Conservation (phyloP, 2,329 filamentous ascomycete species). For the Penicillium polonicum region DNA sequence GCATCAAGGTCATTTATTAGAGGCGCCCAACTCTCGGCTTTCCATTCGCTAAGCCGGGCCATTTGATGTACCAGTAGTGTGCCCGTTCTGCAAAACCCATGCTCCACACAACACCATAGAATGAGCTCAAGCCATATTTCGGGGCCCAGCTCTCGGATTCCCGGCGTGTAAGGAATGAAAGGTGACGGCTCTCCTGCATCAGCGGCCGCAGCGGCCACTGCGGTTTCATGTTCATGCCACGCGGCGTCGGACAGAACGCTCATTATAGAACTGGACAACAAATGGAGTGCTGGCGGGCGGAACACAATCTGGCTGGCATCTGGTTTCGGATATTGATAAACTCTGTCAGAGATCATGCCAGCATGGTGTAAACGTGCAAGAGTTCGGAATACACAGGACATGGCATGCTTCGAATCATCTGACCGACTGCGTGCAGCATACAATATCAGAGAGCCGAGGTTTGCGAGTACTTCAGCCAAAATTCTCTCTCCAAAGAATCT, state of each 20-base stretch:
- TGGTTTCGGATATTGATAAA: constrained; percentile 43
- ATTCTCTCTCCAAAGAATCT: constrained; percentile 25
- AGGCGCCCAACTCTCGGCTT: constrained; percentile 42
- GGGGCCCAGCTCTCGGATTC: constrained; percentile 45
- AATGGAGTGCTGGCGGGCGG: constrained; percentile 45
- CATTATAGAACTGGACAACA: constrained; percentile 48
- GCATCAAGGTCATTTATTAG: constrained; percentile 28
- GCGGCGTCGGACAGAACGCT: constrained; percentile 48
- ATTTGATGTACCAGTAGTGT: constrained; percentile 40
- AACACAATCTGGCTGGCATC: constrained; percentile 31
- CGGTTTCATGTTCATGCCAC: constrained; percentile 44
- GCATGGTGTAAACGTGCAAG: constrained; percentile 48
- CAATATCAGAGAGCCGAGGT: constrained; percentile 43
- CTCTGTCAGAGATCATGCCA: constrained; percentile 42
- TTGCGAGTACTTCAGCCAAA: constrained; percentile 42
- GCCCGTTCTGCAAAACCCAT: constrained; percentile 44
- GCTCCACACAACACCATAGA: constrained; percentile 52
- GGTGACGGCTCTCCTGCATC: constrained; percentile 41
- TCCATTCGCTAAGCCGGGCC: constrained; percentile 37
- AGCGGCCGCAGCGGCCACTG: constrained; percentile 37
- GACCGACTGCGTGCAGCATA: constrained; percentile 38
- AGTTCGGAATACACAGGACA: constrained; percentile 47
- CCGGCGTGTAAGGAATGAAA: constrained; percentile 41
- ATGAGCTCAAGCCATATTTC: constrained; percentile 52
- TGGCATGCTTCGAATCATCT: constrained; percentile 39